These are phyloP conservation scores for Tricholoma saponaceum DNA, from an alignment of 768 basidiomycete species.

Conservation along the genomic window DNA sequence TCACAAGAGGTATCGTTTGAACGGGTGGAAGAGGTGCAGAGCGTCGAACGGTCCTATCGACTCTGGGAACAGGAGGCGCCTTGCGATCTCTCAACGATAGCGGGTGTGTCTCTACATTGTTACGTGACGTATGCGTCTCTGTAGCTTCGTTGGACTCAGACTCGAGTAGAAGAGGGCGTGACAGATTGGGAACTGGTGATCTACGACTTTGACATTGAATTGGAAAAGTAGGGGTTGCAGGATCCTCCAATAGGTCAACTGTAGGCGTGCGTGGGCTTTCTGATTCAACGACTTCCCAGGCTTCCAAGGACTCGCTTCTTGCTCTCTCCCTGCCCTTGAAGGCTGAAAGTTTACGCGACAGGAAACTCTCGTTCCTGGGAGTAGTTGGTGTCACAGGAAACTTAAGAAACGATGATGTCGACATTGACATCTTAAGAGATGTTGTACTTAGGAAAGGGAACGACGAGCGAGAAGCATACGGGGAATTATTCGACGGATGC, in stretches of 20 bases:
- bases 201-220: background rate
- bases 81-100: constrained; percentile 24
- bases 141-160: background rate
- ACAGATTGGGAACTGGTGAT: background rate
- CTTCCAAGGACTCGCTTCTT: constrained; percentile 30
- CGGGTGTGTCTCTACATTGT: constrained; percentile 8
- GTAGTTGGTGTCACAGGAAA: constrained; percentile 14
- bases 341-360: constrained; percentile 33
- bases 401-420: constrained; percentile 31
- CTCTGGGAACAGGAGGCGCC: constrained; percentile 19
- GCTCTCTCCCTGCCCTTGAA: constrained; percentile 38
- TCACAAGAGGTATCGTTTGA: constrained; percentile 16
- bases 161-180: background rate
- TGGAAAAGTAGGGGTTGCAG: constrained; percentile 5
- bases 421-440: constrained; percentile 32
- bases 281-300: constrained; percentile 44
- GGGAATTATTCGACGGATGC: constrained; percentile 34
- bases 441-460: constrained; percentile 42
- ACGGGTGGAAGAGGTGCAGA: constrained; percentile 13
- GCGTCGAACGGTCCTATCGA: constrained; percentile 21
- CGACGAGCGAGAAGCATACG: constrained; percentile 33
- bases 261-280: constrained; percentile 24
- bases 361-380: constrained; percentile 26
- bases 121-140: background rate
- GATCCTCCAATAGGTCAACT: constrained; percentile 19